Conservation (phyloP, 192 early-diverging fungal species). For the Coemansia nantahalensis region DNA sequence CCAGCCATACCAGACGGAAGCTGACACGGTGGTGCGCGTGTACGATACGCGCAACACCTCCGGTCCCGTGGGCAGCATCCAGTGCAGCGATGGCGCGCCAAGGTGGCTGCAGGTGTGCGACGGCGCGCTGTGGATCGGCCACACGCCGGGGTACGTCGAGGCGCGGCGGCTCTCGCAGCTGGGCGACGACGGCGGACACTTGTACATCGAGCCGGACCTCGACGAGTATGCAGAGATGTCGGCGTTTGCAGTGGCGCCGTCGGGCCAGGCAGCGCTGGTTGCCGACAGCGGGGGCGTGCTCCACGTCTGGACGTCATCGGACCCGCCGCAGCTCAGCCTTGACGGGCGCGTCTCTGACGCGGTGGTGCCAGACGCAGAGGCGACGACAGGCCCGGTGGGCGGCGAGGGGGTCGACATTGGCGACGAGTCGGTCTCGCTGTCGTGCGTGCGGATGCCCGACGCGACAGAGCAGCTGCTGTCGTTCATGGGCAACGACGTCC, state of each 20-base stretch:
- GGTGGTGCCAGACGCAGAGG: background rate
- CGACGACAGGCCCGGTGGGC: background rate
- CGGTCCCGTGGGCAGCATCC: constrained; percentile 5
- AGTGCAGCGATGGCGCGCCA: constrained; percentile 15
- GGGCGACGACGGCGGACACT: background rate
- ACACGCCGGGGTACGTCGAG: constrained; percentile 26
- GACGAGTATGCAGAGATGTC: constrained; percentile 63
- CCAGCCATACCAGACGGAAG: constrained; percentile 9
- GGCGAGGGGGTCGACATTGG: constrained; percentile 11
- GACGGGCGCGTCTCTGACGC: constrained; percentile 4
- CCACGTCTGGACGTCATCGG: constrained; percentile 73
- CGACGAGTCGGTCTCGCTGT: constrained; percentile 62
- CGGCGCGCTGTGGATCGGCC: constrained; percentile 23
- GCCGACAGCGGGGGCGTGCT: constrained; percentile 76
- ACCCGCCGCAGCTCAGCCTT: constrained; percentile 62
- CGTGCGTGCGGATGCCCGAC: constrained; percentile 75
- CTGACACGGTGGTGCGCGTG: constrained; percentile 13
- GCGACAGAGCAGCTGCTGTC: constrained; percentile 76
- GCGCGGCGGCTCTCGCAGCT: constrained; percentile 6
- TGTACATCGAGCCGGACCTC: constrained; percentile 34
- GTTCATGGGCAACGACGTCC: constrained; percentile 63
- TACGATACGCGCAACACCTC: constrained; percentile 38
- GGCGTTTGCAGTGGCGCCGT: constrained; percentile 72
- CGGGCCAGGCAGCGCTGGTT: constrained; percentile 74
- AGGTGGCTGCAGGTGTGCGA: constrained; percentile 48